Percentiles rank a stretch among this genome's conserved stretches.
These are phyloP conservation scores for Eutypella sp. DNA, from an alignment of 2,329 filamentous ascomycete genomes.

Conservation along the genomic window DNA sequence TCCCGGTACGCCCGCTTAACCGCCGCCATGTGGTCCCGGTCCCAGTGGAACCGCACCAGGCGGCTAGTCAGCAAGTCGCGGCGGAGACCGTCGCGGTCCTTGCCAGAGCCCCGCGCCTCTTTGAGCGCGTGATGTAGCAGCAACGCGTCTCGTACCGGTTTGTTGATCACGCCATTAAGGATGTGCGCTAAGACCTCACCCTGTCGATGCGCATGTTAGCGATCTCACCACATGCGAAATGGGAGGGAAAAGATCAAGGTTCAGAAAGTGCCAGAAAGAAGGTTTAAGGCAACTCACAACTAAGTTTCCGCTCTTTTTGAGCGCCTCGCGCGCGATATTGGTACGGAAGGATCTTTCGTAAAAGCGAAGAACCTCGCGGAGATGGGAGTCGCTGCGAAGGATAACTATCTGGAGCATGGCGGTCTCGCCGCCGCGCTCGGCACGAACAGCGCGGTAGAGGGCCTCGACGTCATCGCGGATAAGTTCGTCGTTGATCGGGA, in stretches of 20 bases:
- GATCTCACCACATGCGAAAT: background rate
- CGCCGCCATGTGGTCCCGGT: slow-evolving; percentile 70
- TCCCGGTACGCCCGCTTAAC: slow-evolving; percentile 77
- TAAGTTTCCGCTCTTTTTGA: slow-evolving; percentile 84
- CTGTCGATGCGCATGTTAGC: slow-evolving; percentile 46
- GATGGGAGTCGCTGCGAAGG: slow-evolving; percentile 71
- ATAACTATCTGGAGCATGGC: slow-evolving; percentile 84
- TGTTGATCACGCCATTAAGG: slow-evolving; percentile 94
- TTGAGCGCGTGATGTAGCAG: slow-evolving; percentile 87
- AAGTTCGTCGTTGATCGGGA: slow-evolving; percentile 53
- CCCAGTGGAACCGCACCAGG: slow-evolving; percentile 89
- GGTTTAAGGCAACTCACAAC: slow-evolving; percentile 61
- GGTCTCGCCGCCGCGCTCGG: slow-evolving; percentile 78
- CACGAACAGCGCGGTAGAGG: slow-evolving; percentile 62
- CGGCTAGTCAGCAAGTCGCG: slow-evolving; percentile 84
- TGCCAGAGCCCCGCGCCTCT: slow-evolving; percentile 41
- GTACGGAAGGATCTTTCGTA: slow-evolving; percentile 70
- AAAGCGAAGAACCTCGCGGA: slow-evolving; percentile 70
- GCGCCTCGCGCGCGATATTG: slow-evolving; percentile 84
- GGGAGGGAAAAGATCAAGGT: background rate
- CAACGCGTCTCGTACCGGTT: slow-evolving; percentile 85
- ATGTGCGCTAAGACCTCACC: slow-evolving; percentile 93
- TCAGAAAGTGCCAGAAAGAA: background rate
- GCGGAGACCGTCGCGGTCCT: slow-evolving; percentile 56
- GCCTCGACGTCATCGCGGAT: slow-evolving; percentile 69